Percentiles rank a stretch among this genome's conserved stretches.
phyloP scores from a whole-genome alignment of 805 yeast species.

The Saturnispora halmiae region DNA sequence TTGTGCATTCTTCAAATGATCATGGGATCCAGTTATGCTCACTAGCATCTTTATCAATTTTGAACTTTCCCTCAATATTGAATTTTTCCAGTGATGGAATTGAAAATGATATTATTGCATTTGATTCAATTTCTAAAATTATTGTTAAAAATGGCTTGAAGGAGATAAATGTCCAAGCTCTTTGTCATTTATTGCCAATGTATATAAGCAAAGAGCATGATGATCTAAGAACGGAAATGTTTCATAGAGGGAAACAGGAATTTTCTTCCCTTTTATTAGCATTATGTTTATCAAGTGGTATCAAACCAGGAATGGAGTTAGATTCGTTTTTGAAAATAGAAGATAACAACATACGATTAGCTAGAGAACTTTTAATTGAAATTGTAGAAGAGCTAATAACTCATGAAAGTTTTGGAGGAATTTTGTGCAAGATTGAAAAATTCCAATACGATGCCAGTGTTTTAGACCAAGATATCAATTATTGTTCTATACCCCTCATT shows the following conservation, averaged over 20 bases:
- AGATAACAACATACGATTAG: background rate
- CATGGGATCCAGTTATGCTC: constrained; percentile 2
- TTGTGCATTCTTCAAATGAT: background rate
- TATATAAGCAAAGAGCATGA: constrained; percentile 4
- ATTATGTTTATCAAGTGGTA: constrained; percentile 1
- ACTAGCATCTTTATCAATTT: constrained; percentile 3
- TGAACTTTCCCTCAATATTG: constrained; percentile 6
- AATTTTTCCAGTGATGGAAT: background rate
- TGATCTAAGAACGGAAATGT: constrained; percentile 4
- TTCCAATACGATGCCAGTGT: constrained; percentile 1
- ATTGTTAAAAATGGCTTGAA: constrained; percentile 2
- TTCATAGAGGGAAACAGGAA: constrained; percentile 6
- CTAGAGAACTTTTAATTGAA: background rate
- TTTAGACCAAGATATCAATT: background rate
- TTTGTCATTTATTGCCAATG: background rate
- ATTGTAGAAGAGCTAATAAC: background rate
- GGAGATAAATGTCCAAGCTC: background rate
- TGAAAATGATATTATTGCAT: background rate
- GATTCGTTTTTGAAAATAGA: background rate
- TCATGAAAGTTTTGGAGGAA: constrained; percentile 10
- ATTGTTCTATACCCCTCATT: constrained; percentile 4
- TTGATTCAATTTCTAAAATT: constrained; percentile 1
- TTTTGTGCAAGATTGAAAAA: constrained; percentile 6
- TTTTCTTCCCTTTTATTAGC: constrained; percentile 6
- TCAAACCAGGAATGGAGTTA: constrained; percentile 1